Conservation (phyloP, 192 early-diverging fungal genomes). For the Oehlia diaphana region DNA sequence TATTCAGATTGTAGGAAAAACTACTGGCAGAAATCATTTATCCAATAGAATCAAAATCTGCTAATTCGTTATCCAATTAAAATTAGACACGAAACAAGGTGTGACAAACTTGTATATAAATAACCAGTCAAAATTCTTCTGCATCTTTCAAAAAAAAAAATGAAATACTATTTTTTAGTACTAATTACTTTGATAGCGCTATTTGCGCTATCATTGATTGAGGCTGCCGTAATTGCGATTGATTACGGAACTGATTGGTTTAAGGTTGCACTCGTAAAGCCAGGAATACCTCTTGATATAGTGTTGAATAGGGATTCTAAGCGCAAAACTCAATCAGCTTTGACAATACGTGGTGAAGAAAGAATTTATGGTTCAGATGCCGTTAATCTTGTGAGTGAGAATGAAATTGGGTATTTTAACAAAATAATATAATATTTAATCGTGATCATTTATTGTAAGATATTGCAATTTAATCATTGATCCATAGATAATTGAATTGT, state of each 20-base stretch:
- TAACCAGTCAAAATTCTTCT: no score
- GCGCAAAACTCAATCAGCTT: constrained; percentile 85
- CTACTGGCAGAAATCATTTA: no score
- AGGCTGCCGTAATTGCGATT: constrained; percentile 87
- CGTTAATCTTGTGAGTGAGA: constrained; percentile 59
- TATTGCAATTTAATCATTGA: background rate
- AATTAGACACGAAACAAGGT: no score
- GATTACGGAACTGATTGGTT: constrained; percentile 99
- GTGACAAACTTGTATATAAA: no score
- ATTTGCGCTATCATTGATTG: background rate
- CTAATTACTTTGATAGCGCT: background rate
- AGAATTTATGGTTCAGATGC: constrained; percentile 90
- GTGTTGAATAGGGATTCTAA: constrained; percentile 96
- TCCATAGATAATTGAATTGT: background rate
- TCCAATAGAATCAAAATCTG: no score
- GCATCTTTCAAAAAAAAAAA: background rate
- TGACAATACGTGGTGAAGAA: constrained; percentile 77
- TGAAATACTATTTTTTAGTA: background rate
- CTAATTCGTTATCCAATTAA: no score
- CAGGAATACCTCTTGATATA: constrained; percentile 87
- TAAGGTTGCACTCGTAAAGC: constrained; percentile 90
- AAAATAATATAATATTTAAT: background rate
- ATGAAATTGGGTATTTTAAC: background rate
- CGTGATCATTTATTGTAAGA: background rate
- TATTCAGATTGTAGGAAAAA: no score